phyloP scores from a whole-genome alignment of 106 monocot genomes.

The Hemerocallis citrina region DNA sequence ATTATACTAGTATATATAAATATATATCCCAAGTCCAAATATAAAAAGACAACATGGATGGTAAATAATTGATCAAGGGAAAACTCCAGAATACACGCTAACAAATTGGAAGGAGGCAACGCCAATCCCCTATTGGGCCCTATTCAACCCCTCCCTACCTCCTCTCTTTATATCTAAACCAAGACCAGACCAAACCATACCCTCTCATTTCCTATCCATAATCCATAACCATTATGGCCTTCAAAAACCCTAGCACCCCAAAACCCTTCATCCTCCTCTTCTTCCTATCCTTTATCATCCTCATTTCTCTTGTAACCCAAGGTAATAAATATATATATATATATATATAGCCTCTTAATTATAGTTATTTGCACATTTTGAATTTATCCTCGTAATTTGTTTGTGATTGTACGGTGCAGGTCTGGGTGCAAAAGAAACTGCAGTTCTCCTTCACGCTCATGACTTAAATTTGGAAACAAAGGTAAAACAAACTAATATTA shows the following conservation, averaged over 20 bases:
- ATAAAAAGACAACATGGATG: neutral
- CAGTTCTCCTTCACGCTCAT: neutral
- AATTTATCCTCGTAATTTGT: neutral
- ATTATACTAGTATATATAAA: too few relatives aligned
- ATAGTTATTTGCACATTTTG: neutral
- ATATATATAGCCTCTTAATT: neutral
- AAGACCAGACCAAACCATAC: constrained; percentile 15
- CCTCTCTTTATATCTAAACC: constrained; percentile 11
- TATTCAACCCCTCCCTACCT: too few relatives aligned
- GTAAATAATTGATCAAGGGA: constrained; percentile 1
- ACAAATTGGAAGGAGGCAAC: neutral
- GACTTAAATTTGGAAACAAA: neutral
- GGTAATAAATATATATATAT: neutral
- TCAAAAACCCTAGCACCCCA: constrained; percentile 7
- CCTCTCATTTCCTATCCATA: constrained; percentile 31
- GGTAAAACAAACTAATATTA: neutral
- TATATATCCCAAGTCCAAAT: neutral
- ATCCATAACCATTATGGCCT: constrained; percentile 12
- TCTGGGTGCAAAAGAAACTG: neutral
- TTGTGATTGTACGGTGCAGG: neutral
- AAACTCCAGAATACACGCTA: neutral
- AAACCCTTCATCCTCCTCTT: constrained; percentile 6
- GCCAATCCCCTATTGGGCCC: too few relatives aligned
- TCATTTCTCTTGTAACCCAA: neutral
- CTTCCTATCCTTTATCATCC: too few relatives aligned